phyloP scores from a whole-genome alignment of 345 rosid species.

The Xanthoceras sorbifolium region DNA sequence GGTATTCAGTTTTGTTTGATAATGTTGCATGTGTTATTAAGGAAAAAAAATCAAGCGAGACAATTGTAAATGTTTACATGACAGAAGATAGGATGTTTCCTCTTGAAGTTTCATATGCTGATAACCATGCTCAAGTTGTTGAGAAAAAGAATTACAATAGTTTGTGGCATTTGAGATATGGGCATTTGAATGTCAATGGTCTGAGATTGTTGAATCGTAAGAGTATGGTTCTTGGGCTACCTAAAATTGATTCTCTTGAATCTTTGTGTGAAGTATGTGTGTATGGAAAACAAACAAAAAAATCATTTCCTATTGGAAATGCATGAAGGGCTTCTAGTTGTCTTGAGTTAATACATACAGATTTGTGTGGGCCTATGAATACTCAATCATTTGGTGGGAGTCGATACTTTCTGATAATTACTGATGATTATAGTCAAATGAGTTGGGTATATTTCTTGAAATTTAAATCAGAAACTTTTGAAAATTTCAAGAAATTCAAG shows the following conservation, averaged over 20 bases:
- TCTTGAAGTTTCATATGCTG: not conserved
- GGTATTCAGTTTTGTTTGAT: conserved; percentile 5
- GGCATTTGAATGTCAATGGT: no score
- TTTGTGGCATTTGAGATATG: conserved; percentile 13
- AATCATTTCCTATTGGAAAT: not conserved
- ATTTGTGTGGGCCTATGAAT: no score
- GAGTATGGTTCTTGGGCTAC: not conserved
- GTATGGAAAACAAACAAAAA: not conserved
- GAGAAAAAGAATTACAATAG: not conserved
- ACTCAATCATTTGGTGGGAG: no score
- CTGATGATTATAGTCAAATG: not conserved
- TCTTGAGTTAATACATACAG: no score
- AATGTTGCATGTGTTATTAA: not conserved
- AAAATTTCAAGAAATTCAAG: conserved; percentile 1
- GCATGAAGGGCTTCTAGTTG: not conserved
- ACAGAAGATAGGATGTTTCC: not conserved
- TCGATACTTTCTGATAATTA: no score
- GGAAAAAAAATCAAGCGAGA: not conserved
- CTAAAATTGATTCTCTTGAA: not conserved
- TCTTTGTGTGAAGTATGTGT: conserved; percentile 13
- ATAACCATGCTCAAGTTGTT: not conserved
- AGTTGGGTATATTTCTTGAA: conserved; percentile 7
- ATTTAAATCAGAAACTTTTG: conserved; percentile 10
- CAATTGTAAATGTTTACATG: not conserved
- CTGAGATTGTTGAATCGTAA: not conserved